A percentile compares a stretch with the other conserved stretches of the same genome.
These are phyloP conservation scores for Candida dendrica DNA, from an alignment of 805 yeast species.

Conservation along the genomic window DNA sequence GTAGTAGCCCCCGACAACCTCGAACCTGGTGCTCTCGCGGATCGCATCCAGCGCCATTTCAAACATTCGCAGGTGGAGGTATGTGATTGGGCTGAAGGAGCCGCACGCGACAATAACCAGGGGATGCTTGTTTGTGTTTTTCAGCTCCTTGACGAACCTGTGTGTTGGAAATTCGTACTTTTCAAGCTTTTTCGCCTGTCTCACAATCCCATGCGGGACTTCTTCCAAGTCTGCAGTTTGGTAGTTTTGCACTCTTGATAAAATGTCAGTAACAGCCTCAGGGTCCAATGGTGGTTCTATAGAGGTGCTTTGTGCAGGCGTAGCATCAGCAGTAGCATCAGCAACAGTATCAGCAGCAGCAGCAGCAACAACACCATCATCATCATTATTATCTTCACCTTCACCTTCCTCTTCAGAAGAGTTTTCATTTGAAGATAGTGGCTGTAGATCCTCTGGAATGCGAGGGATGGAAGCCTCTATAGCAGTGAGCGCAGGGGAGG, in stretches of 20 bases:
- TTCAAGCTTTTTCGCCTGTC: slow-evolving; percentile 71
- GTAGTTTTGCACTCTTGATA: slow-evolving; percentile 22
- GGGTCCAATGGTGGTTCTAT: no score
- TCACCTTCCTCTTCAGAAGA: slow-evolving; percentile 20
- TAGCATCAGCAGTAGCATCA: no score
- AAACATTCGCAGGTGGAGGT: slow-evolving; percentile 91
- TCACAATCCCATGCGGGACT: slow-evolving; percentile 87
- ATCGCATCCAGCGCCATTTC: slow-evolving; percentile 97
- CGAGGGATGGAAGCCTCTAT: slow-evolving; percentile 37
- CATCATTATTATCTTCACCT: no score
- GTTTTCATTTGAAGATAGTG: slow-evolving; percentile 38
- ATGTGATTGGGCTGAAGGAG: slow-evolving; percentile 92
- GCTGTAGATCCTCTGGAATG: slow-evolving; percentile 51
- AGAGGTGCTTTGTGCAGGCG: no score
- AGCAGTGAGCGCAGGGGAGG: slow-evolving; percentile 8
- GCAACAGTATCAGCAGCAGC: no score
- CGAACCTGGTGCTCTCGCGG: slow-evolving; percentile 85
- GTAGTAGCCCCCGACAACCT: slow-evolving; percentile 93
- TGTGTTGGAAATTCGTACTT: slow-evolving; percentile 84
- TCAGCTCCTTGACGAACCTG: slow-evolving; percentile 61
- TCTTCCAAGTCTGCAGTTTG: slow-evolving; percentile 94
- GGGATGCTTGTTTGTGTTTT: slow-evolving; percentile 76
- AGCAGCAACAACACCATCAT: no score
- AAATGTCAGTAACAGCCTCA: background rate
- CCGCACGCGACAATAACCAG: slow-evolving; percentile 96